Conservation (phyloP, 345 rosid species). For the Citrus unshiu region DNA sequence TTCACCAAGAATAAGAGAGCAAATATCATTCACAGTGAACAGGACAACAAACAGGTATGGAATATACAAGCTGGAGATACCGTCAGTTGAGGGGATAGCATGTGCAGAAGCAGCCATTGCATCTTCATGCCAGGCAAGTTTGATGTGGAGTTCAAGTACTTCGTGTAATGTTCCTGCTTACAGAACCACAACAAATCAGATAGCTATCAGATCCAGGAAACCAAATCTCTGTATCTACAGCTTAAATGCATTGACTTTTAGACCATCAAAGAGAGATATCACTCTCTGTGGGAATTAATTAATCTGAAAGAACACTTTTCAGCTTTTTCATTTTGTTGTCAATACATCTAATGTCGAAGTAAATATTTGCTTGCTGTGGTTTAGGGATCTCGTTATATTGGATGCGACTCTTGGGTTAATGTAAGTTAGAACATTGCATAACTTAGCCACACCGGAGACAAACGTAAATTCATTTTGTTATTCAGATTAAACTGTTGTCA, state of each 20-base stretch:
- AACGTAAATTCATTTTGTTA: not conserved
- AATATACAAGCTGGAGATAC: constrained; percentile 68
- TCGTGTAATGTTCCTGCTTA: constrained; percentile 82
- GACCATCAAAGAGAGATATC: constrained; percentile 59
- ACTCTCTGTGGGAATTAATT: constrained; percentile 48
- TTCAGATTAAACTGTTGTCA: not conserved
- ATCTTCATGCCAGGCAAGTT: constrained; percentile 69
- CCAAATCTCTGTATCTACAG: constrained; percentile 78
- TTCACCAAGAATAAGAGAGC: constrained; percentile 56
- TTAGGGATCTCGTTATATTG: too few relatives aligned
- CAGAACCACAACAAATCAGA: constrained; percentile 68
- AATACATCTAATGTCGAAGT: not conserved
- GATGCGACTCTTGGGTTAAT: too few relatives aligned
- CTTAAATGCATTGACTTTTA: constrained; percentile 66
- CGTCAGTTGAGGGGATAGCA: constrained; percentile 66
- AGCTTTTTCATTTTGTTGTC: not conserved
- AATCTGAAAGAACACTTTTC: not conserved
- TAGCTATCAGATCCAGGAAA: constrained; percentile 54
- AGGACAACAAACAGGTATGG: constrained; percentile 82
- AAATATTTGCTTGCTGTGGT: not conserved
- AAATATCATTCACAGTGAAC: constrained; percentile 67
- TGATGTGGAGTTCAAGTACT: constrained; percentile 50
- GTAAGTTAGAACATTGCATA: too few relatives aligned
- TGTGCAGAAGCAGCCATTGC: constrained; percentile 70
- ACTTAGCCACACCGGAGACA: not conserved